Base-by-base conservation (phyloP, 495 filamentous ascomycete species). In the Astrothelium macrocarpum region DNA sequence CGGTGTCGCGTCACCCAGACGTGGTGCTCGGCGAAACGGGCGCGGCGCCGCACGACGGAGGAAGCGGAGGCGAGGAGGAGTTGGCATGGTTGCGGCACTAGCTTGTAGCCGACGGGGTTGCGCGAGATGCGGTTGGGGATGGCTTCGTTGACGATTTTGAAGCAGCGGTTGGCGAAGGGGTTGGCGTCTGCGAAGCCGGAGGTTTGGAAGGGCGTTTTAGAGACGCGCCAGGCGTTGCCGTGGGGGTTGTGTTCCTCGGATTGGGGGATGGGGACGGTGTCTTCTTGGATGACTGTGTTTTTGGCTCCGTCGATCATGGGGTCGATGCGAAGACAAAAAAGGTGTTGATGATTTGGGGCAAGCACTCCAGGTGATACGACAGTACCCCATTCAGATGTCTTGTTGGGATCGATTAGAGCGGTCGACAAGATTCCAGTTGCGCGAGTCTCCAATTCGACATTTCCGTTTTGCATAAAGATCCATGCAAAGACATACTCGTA, bases 401-500 rank as follows among this genome's bases (percentile, higher is more conserved):
- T 66, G 10, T 63, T 62, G 61, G 64, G 65, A 60, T 72, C 65
- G 62, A 72, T 74, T 28, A 64, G 68, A 60, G 58, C 65, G 43
- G 62, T 71, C 65, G 63, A 72, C 32, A 74, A 63, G 46, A 75
- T 74, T 26, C 72, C 73, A 10, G 73, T 75, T 9, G 73, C 73
- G n/a, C 73, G 72, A 2, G 63, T 61, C 62, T 75, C 73, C 59
- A 70, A 53, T 9, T 62, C 64, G 64, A 75, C 68, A 9, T 68
- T 68, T 25, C 68, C 73, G 14, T 66, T 64, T 31, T 66, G 67
- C 36, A 71, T 66, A 60, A 75, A 66, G 34, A 66, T 68, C 66
- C 60, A 75, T 9, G 70, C 70, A 60, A 75, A 72, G 29, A 72
- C 66, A 58, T 75, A 75, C 56, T 75, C 73, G 64, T 74, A 75